Evolutionary conservation across 176 grass and related monocot genomes (phyloP).

Genomic region (Pontederia crassipes): DNA sequence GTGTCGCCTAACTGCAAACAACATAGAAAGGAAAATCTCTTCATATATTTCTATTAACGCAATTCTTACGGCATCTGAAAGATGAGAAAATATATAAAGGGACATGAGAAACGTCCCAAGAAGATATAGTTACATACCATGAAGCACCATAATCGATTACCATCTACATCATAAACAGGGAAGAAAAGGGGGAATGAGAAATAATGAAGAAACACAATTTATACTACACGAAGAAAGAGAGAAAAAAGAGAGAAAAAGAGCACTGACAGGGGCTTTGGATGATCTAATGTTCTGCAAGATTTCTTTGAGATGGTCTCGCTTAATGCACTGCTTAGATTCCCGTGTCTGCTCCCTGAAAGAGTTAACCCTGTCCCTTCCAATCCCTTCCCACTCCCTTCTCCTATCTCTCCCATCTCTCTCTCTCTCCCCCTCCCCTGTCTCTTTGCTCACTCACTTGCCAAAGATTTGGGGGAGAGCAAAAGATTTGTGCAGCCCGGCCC

Average conservation of each 20-base stretch:
- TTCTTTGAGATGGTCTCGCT: conserved; percentile 9
- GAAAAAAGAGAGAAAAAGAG: background rate
- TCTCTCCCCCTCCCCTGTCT: too few relatives aligned
- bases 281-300: conserved; percentile 30
- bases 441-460: too few relatives aligned
- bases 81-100: too few relatives aligned
- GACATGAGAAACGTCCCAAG: too few relatives aligned
- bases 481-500: too few relatives aligned
- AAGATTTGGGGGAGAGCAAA: too few relatives aligned
- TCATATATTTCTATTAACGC: too few relatives aligned
- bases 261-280: conserved; percentile 58
- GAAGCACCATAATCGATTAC: conserved; percentile 72
- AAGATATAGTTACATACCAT: conserved; percentile 45
- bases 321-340: too few relatives aligned
- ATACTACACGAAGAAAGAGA: background rate
- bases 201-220: background rate
- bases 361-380: conserved; percentile 24
- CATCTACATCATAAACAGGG: conserved; percentile 29
- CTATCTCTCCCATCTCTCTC: background rate
- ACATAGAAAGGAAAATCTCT: too few relatives aligned
- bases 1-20: too few relatives aligned
- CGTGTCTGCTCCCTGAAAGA: background rate
- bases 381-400: conserved; percentile 28
- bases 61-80: too few relatives aligned
- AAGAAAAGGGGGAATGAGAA: background rate